Evolutionary conservation across 1,284 basidiomycete genomes (phyloP).

Genomic region (Coriolopsis trogii): DNA sequence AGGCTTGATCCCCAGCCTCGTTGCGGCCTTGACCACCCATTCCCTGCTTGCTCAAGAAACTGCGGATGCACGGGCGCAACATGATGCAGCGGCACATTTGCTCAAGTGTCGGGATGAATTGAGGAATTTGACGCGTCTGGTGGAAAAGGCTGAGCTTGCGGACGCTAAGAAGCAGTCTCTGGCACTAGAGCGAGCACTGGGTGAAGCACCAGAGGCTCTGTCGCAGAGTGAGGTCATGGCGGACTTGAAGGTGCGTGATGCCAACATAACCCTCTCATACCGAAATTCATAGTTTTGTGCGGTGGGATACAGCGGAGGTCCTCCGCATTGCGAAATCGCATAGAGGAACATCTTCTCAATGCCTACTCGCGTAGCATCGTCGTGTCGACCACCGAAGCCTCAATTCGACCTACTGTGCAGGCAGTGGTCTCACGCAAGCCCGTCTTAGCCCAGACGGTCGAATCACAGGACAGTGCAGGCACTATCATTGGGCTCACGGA

Average conservation of each 20-base stretch:
- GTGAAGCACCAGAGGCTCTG: constrained; percentile 54
- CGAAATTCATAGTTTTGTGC: too few species aligned
- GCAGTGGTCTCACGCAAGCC: constrained; percentile 41
- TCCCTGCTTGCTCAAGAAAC: constrained; percentile 61
- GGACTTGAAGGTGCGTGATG: constrained; percentile 57
- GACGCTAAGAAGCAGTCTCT: constrained; percentile 53
- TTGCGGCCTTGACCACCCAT: constrained; percentile 56
- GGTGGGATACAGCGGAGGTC: constrained; percentile 61
- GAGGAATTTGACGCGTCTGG: constrained; percentile 43
- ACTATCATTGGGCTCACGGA: constrained; percentile 52
- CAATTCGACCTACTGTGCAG: constrained; percentile 55
- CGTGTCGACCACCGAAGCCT: constrained; percentile 50
- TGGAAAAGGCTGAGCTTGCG: constrained; percentile 59
- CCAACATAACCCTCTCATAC: constrained; percentile 11
- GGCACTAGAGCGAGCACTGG: constrained; percentile 47
- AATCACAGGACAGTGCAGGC: constrained; percentile 58
- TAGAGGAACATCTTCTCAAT: constrained; percentile 73
- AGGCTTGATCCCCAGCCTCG: constrained; percentile 63
- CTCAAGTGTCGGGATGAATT: constrained; percentile 51
- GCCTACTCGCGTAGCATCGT: constrained; percentile 63
- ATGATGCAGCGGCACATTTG: constrained; percentile 57
- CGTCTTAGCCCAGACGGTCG: neutral
- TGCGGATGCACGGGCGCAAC: constrained; percentile 51
- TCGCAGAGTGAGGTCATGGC: constrained; percentile 49
- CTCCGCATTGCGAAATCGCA: constrained; percentile 54